These are phyloP conservation scores for Phytophthora uliginosa DNA, from an alignment of 352 stramenopile species.

Conservation along the genomic window DNA sequence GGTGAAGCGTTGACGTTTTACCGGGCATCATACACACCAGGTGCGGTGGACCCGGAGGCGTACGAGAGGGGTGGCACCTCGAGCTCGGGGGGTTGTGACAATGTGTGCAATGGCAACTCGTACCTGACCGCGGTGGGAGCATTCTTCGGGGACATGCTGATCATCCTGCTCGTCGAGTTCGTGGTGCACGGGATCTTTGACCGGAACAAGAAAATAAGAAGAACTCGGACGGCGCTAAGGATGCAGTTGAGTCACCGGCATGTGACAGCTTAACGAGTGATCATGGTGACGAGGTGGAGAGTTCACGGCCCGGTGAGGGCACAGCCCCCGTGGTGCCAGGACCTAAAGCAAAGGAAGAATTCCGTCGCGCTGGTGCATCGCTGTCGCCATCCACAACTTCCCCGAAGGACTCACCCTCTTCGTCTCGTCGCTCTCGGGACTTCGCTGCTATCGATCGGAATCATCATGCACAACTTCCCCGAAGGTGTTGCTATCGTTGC, in stretches of 20 bases:
- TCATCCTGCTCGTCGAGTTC: conserved; percentile 79
- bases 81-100: conserved; percentile 57
- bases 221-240: conserved; percentile 21
- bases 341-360: conserved; percentile 50
- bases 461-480: conserved; percentile 98
- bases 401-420: conserved; percentile 97
- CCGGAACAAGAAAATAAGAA: conserved; percentile 27
- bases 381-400: conserved; percentile 98
- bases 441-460: conserved; percentile 94
- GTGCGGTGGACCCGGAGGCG: conserved; percentile 62
- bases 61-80: conserved; percentile 62
- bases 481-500: conserved; percentile 96
- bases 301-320: neutral
- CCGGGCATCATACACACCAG: conserved; percentile 60
- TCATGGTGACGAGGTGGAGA: neutral
- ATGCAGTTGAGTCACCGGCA: neutral
- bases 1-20: conserved; percentile 63
- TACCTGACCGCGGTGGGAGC: conserved; percentile 59
- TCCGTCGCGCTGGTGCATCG: conserved; percentile 89
- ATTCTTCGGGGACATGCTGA: conserved; percentile 67
- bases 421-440: conserved; percentile 92
- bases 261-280: conserved; percentile 4
- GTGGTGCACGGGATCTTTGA: conserved; percentile 58
- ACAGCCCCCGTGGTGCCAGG: conserved; percentile 12
- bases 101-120: conserved; percentile 65